Conservation (phyloP, 164 flowering plant genomes). For the Berberis vulgaris region DNA sequence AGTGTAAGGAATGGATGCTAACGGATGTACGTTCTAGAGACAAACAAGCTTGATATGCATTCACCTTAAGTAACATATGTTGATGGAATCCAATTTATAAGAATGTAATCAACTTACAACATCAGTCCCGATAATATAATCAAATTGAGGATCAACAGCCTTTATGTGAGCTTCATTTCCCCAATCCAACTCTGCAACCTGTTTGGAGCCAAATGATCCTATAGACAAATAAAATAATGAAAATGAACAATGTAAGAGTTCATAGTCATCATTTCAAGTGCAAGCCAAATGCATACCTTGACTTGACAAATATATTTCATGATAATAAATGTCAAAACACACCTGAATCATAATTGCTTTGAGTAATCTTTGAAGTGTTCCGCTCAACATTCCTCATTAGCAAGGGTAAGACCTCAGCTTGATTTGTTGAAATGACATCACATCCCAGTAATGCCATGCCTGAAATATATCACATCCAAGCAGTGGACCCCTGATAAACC, state of each 20-base stretch:
- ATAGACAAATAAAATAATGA: conserved; percentile 8
- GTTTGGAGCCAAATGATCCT: conserved; percentile 79
- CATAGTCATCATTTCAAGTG: too few species aligned
- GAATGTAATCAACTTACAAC: conserved; percentile 48
- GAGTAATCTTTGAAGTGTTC: conserved; percentile 69
- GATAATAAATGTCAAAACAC: conserved; percentile 2
- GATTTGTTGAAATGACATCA: conserved; percentile 82
- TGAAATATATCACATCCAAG: conserved; percentile 24
- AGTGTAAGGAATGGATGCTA: not conserved
- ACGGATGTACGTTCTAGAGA: not conserved
- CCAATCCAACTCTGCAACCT: conserved; percentile 79
- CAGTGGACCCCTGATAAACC: not conserved
- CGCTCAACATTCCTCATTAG: conserved; percentile 77
- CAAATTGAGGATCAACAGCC: conserved; percentile 83
- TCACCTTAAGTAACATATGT: too few species aligned
- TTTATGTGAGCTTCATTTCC: conserved; percentile 72
- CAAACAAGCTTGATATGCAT: not conserved
- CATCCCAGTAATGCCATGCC: conserved; percentile 96
- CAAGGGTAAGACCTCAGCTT: conserved; percentile 83
- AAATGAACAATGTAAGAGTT: not conserved
- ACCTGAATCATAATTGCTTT: conserved; percentile 57
- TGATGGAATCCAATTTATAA: too few species aligned
- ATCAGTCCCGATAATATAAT: conserved; percentile 91
- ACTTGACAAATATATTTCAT: not conserved
- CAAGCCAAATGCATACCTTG: not conserved